A percentile compares a stretch with the other conserved stretches of the same genome.
These are phyloP conservation scores for Candida insectalens DNA, from an alignment of 805 yeast genomes.

Conservation along the genomic window DNA sequence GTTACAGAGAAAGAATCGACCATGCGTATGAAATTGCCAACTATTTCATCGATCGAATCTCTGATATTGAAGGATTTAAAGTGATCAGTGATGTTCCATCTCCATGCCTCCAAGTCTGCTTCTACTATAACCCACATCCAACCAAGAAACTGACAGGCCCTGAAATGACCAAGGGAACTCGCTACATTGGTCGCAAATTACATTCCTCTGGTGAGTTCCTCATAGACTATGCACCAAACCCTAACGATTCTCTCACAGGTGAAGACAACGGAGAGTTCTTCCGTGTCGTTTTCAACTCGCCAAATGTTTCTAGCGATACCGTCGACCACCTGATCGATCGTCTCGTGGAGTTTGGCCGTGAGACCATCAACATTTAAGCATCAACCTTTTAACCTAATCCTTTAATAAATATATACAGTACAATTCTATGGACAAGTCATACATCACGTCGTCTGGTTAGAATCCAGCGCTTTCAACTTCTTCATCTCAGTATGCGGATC, in stretches of 20 bases:
- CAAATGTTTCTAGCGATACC: slow-evolving; percentile 35
- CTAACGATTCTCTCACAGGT: slow-evolving; percentile 28
- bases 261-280: slow-evolving; percentile 66
- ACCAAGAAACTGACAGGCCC: slow-evolving; percentile 19
- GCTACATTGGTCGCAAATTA: slow-evolving; percentile 49
- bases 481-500: slow-evolving; percentile 73
- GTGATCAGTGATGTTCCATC: slow-evolving; percentile 51
- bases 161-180: slow-evolving; percentile 44
- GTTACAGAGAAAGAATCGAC: slow-evolving; percentile 57
- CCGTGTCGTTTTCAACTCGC: slow-evolving; percentile 76
- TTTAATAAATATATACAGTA: background rate
- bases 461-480: slow-evolving; percentile 56
- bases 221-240: slow-evolving; percentile 71
- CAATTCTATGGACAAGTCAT: background rate
- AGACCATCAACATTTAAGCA: background rate
- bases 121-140: slow-evolving; percentile 47
- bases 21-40: slow-evolving; percentile 60
- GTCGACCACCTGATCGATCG: slow-evolving; percentile 35
- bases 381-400: background rate
- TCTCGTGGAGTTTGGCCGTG: slow-evolving; percentile 28
- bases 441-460: slow-evolving; percentile 29
- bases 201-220: slow-evolving; percentile 58
- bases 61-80: slow-evolving; percentile 33
- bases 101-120: slow-evolving; percentile 78
- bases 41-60: slow-evolving; percentile 45